A percentile compares a stretch with the other conserved stretches of the same genome.
These are phyloP conservation scores for Microcyclosporella mali DNA, from an alignment of 2,329 filamentous ascomycete species.

Conservation along the genomic window DNA sequence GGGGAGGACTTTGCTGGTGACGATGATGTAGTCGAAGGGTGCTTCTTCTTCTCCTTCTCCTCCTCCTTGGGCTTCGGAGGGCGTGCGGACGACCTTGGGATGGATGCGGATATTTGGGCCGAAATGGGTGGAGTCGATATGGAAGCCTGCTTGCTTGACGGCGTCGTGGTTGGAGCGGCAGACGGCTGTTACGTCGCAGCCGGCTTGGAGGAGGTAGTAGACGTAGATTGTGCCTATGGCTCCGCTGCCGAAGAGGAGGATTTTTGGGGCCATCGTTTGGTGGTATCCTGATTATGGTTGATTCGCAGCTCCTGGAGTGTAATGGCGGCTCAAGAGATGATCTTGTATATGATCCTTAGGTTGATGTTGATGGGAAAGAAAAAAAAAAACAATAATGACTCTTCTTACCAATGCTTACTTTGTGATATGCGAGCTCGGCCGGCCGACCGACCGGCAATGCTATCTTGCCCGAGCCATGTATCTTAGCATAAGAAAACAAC, in stretches of 20 bases:
- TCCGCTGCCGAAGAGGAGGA: conserved; percentile 41
- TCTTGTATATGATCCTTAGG: too few species aligned
- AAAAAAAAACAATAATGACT: too few species aligned
- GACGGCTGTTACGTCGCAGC: conserved; percentile 37
- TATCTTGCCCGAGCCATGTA: too few species aligned
- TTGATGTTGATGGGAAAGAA: too few species aligned
- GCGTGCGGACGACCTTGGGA: conserved; percentile 32
- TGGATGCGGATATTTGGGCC: conserved; percentile 31
- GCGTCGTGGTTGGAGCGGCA: conserved; percentile 43
- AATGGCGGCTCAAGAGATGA: too few species aligned
- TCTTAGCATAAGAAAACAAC: too few species aligned
- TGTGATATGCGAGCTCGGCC: too few species aligned
- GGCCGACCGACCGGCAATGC: too few species aligned
- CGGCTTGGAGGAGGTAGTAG: conserved; percentile 37
- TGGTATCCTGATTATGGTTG: too few species aligned
- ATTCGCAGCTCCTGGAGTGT: too few species aligned
- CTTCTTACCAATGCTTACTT: too few species aligned
- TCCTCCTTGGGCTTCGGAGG: conserved; percentile 23
- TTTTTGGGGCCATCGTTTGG: conserved; percentile 22
- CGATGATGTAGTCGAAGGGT: conserved; percentile 44
- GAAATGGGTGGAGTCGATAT: conserved; percentile 36
- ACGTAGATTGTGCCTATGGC: conserved; percentile 40
- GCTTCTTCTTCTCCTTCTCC: too few species aligned
- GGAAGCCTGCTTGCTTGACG: conserved; percentile 37
- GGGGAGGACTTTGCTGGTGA: conserved; percentile 44